Conservation (phyloP, 148 eudicot genomes). For the Simmondsia chinensis region DNA sequence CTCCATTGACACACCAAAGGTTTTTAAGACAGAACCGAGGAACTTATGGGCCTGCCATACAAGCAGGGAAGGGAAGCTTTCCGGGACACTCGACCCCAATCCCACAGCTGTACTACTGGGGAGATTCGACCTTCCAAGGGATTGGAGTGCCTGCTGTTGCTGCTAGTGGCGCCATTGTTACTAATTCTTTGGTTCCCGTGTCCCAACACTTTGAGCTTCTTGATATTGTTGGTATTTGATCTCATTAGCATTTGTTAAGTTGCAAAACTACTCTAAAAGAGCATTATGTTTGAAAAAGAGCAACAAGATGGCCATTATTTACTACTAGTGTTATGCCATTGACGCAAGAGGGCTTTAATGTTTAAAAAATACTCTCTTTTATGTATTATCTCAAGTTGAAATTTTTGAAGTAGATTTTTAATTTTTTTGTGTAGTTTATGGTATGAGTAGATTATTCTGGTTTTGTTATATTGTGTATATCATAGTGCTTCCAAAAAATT, state of each 20-base stretch:
- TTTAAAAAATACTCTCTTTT: no score
- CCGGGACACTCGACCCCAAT: conserved; percentile 88
- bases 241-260: background rate
- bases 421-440: no score
- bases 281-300: no score
- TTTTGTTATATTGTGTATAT: no score
- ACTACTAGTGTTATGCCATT: no score
- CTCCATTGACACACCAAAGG: conserved; percentile 82
- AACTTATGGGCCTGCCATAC: conserved; percentile 90
- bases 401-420: no score
- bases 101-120: conserved; percentile 76
- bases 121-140: conserved; percentile 96
- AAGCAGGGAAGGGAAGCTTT: conserved; percentile 72
- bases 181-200: conserved; percentile 83
- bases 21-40: conserved; percentile 84
- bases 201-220: conserved; percentile 85
- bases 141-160: conserved; percentile 98
- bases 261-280: no score
- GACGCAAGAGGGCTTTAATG: no score
- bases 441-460: no score
- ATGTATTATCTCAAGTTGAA: no score
- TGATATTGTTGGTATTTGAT: conserved; percentile 50
- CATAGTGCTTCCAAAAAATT: no score
- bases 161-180: conserved; percentile 98
- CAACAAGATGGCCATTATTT: no score